phyloP scores from a whole-genome alignment of 2,329 filamentous ascomycete genomes.

The Zopfia rhizophila region DNA sequence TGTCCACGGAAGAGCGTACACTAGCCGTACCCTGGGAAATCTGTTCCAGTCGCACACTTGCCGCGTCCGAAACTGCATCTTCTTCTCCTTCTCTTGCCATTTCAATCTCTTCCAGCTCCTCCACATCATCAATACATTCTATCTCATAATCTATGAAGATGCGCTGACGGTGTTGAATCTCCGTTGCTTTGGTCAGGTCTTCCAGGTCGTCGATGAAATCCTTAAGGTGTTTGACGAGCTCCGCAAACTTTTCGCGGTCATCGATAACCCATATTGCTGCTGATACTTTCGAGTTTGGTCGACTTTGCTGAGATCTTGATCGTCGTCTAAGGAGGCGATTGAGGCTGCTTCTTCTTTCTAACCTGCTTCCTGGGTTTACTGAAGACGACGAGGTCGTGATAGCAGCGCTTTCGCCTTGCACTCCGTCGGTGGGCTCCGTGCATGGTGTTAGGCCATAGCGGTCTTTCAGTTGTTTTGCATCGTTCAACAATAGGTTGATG shows the following conservation, averaged over 20 bases:
- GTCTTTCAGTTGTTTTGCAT: slow-evolving; percentile 12
- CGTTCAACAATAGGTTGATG: slow-evolving; percentile 12
- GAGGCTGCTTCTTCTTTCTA: slow-evolving; percentile 5
- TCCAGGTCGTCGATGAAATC: slow-evolving; percentile 15
- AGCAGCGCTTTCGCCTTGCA: too few species aligned
- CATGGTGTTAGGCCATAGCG: slow-evolving; percentile 11
- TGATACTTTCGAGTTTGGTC: neutral
- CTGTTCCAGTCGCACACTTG: slow-evolving; percentile 12
- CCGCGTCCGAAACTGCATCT: slow-evolving; percentile 18
- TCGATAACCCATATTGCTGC: slow-evolving; percentile 10
- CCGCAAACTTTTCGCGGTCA: slow-evolving; percentile 7
- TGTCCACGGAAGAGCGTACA: slow-evolving; percentile 11
- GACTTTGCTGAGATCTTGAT: slow-evolving; percentile 1
- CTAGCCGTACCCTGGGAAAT: slow-evolving; percentile 14
- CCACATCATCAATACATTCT: slow-evolving; percentile 17
- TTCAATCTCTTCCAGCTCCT: slow-evolving; percentile 12
- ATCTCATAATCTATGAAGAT: slow-evolving; percentile 20
- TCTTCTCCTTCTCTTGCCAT: slow-evolving; percentile 6
- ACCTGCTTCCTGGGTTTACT: neutral
- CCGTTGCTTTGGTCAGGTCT: slow-evolving; percentile 5
- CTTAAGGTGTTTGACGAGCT: slow-evolving; percentile 10
- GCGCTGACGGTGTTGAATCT: slow-evolving; percentile 10
- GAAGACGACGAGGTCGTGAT: too few species aligned
- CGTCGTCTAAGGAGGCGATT: slow-evolving; percentile 2
- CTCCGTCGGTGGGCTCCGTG: too few species aligned